These are phyloP conservation scores for Arthrocladium fulminans DNA, from an alignment of 2,329 filamentous ascomycete species.

Conservation along the genomic window DNA sequence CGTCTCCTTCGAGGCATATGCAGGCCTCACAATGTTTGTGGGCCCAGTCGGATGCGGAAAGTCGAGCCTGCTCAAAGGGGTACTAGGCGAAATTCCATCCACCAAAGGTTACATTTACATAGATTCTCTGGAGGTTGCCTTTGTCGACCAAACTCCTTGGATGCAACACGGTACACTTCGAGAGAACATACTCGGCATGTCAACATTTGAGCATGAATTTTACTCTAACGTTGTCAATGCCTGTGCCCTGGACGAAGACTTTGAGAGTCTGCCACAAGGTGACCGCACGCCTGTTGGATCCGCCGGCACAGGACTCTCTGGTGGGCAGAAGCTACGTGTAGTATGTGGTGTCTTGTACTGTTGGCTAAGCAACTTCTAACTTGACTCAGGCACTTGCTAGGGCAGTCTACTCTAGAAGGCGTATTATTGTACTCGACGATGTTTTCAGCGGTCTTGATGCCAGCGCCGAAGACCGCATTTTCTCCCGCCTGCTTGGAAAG, in stretches of 20 bases:
- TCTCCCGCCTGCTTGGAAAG: conserved; percentile 38
- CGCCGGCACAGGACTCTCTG: conserved; percentile 23
- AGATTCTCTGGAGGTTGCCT: conserved; percentile 9
- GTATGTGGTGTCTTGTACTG: neutral
- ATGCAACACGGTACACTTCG: conserved; percentile 19
- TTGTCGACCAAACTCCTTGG: conserved; percentile 21
- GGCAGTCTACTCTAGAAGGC: conserved; percentile 42
- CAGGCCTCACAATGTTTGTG: conserved; percentile 21
- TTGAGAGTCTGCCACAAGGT: conserved; percentile 17
- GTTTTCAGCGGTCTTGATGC: conserved; percentile 44
- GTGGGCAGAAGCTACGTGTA: conserved; percentile 25
- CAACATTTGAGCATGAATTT: conserved; percentile 16
- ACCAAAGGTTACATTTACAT: conserved; percentile 9
- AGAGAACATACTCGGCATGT: conserved; percentile 22
- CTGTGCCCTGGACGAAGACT: conserved; percentile 23
- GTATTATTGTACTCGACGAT: conserved; percentile 44
- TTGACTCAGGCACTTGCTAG: conserved; percentile 38
- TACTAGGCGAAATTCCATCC: conserved; percentile 18
- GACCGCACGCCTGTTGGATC: conserved; percentile 22
- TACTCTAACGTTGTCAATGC: conserved; percentile 24
- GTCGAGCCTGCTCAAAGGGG: conserved; percentile 16
- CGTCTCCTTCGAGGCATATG: conserved; percentile 17
- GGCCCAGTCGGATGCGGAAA: conserved; percentile 21
- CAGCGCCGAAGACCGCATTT: conserved; percentile 42
- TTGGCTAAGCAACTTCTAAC: neutral